Evolutionary conservation across 2,329 filamentous ascomycete species (phyloP).

Genomic region (Grosmannia huntii): DNA sequence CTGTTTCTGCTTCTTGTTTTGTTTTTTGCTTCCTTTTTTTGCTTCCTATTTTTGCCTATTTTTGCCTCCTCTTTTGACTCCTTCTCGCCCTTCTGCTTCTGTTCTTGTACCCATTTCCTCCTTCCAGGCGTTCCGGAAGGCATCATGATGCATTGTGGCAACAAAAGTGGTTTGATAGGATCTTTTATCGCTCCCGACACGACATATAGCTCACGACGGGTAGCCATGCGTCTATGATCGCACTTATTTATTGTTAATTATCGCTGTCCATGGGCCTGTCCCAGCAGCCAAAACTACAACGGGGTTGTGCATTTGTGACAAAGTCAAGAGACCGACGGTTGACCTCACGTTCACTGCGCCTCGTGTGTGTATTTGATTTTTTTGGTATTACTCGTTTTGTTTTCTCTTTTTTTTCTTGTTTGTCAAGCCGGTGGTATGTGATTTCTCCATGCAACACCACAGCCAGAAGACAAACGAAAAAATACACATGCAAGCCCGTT

Average conservation of each 20-base stretch:
- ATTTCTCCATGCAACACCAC: not conserved
- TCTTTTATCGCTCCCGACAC: not conserved
- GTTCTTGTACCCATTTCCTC: not conserved
- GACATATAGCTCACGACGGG: not conserved
- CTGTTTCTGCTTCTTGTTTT: not conserved
- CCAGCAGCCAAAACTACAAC: no score
- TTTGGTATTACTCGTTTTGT: slow-evolving; percentile 6
- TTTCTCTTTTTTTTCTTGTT: slow-evolving; percentile 1
- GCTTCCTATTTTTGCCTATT: not conserved
- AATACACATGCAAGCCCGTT: not conserved
- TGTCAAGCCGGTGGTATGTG: not conserved
- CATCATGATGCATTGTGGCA: not conserved
- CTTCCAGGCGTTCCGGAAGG: not conserved
- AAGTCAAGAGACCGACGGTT: no score
- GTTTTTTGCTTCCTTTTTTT: not conserved
- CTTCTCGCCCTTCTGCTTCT: not conserved
- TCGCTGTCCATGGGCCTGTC: not conserved
- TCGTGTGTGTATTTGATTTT: not conserved
- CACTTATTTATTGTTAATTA: not conserved
- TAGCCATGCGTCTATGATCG: not conserved
- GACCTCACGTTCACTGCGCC: not conserved
- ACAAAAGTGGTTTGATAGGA: not conserved
- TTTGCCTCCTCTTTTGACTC: no score
- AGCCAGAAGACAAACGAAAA: not conserved
- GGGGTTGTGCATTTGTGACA: no score